Base-by-base conservation (phyloP, 768 basidiomycete genomes). In the Krasilnikovozyma curviuscula region DNA sequence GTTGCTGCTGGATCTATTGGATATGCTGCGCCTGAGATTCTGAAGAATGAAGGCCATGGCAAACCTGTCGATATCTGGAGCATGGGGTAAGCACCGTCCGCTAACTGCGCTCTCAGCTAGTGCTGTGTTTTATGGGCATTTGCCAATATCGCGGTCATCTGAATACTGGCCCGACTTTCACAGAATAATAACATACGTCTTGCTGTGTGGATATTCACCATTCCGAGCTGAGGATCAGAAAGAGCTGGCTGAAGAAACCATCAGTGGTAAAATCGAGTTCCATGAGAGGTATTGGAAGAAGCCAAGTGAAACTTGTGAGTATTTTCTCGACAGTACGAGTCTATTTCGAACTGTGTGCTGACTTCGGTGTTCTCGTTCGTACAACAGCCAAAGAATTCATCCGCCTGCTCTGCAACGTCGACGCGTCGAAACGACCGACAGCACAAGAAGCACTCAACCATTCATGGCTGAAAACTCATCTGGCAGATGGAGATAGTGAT, bases 281-380 rank as follows among this genome's bases (percentile, higher is more conserved):
- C 91, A 95, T 55, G 83, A 88, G 25, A 72, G 77, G 29, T 98
- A 88, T 54, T 98, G 93, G 93, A 74, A 76, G 64, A 93, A 91
- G 29, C 37, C 44, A 4, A 29, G 10, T 18, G 13, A 7, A 7
- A 7, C 7, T 7, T 18, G 5, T 30, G 5, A 7, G 5, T 28
- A 7, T 9, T 5, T 13, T 16, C 8, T 18, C 16, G 28, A 18
- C 42, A 7, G 29, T 43, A 3, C 12, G 21, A 27, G 19, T 27
- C 4, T n/a, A 18, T 13, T 23, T 3, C 18, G 7, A 27, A 47
- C 16, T 9, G 12, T 39, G 16, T 6, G 27, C 32, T 5, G 10
- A 7, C 21, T 35, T 30, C 27, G 23, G 33, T 34, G 12, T 14
- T n/a, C 37, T 25, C 24, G 14, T 13, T 32, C n/a, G 21, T 24